These are phyloP conservation scores for Chloris gayana DNA, from an alignment of 176 grass and related monocot genomes.

Conservation along the genomic window DNA sequence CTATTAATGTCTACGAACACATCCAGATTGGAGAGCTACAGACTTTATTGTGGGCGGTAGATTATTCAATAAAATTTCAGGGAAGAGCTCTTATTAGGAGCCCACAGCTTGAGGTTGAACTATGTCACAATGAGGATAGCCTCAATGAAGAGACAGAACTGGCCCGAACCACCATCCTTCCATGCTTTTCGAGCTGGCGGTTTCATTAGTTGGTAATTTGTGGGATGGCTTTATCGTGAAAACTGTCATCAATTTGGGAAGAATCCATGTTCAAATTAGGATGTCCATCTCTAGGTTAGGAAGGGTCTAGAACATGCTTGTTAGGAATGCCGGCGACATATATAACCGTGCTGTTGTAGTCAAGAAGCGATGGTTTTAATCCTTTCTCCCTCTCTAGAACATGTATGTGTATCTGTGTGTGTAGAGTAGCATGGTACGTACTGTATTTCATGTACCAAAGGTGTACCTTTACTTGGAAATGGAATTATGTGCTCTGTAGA, in stretches of 20 bases:
- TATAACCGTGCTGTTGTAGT: not conserved
- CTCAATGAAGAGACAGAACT: not conserved
- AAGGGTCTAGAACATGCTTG: not conserved
- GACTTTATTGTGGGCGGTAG: not conserved
- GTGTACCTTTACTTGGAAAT: no score
- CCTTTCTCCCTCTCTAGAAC: not conserved
- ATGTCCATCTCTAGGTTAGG: not conserved
- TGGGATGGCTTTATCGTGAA: not conserved
- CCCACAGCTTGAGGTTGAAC: not conserved
- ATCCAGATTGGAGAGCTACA: not conserved
- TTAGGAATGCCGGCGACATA: not conserved
- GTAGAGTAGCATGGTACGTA: no score
- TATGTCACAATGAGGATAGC: not conserved
- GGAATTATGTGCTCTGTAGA: no score
- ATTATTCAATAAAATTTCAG: not conserved
- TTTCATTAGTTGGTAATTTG: not conserved
- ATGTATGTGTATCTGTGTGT: no score
- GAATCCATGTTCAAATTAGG: not conserved
- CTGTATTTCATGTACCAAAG: no score
- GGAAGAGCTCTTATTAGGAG: not conserved
- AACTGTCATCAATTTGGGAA: not conserved
- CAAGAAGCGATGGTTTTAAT: not conserved
- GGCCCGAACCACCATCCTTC: not conserved
- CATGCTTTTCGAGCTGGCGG: not conserved
- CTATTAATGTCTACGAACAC: not conserved